Evolutionary conservation across 345 rosid genomes (phyloP).

Genomic region (Pugionium dolabratum): DNA sequence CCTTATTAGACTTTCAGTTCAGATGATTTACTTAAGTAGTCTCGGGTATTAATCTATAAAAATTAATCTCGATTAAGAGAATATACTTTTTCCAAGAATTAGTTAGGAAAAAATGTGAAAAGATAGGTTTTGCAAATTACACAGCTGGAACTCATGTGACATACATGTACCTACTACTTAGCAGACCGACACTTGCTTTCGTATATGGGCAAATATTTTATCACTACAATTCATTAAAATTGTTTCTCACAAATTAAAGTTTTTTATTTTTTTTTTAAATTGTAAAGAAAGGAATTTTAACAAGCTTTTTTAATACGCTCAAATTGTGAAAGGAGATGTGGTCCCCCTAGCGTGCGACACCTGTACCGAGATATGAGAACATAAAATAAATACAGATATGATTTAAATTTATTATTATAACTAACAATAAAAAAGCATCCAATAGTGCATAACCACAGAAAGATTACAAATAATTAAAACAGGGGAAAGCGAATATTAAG

Average conservation of each 20-base stretch:
- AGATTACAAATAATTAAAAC: neutral
- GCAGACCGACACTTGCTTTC: too few relatives aligned
- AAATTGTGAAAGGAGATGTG: slow-evolving; percentile 33
- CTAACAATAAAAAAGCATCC: slow-evolving; percentile 13
- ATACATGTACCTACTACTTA: too few relatives aligned
- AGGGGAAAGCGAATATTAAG: slow-evolving; percentile 25
- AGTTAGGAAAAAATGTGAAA: too few relatives aligned
- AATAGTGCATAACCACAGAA: slow-evolving; percentile 30
- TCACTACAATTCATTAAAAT: neutral
- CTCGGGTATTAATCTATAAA: too few relatives aligned
- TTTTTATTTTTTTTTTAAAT: neutral
- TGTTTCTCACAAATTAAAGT: neutral
- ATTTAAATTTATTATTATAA: neutral
- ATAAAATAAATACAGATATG: neutral
- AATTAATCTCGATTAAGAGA: too few relatives aligned
- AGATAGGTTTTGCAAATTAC: too few relatives aligned
- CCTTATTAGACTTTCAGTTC: too few relatives aligned
- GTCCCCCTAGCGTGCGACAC: slow-evolving; percentile 47
- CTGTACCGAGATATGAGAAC: slow-evolving; percentile 34
- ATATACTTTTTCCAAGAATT: too few relatives aligned
- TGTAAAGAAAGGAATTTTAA: neutral
- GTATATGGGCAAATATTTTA: too few relatives aligned
- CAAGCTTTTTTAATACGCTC: neutral
- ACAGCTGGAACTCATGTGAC: too few relatives aligned
- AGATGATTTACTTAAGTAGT: too few relatives aligned